These are phyloP conservation scores for Uronychia binucleata DNA, from an alignment of 73 alveolate genomes.

Conservation along the genomic window DNA sequence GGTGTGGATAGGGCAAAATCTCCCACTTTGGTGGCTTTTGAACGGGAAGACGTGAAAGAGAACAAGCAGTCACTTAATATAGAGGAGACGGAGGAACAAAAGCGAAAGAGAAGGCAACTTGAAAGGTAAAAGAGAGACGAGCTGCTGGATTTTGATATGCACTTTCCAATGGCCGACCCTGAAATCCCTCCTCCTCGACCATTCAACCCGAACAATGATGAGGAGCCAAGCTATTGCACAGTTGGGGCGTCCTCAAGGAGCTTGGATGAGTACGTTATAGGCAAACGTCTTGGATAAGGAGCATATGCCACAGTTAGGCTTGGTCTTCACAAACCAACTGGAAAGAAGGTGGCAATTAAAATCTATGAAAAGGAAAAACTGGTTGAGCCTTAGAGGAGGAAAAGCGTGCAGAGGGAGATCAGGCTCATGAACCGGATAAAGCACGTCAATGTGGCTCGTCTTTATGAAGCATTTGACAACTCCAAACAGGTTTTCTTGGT, in stretches of 20 bases:
- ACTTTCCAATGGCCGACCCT: neutral
- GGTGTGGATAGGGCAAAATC: too few relatives aligned
- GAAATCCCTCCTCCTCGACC: neutral
- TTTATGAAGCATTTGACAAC: constrained; percentile 90
- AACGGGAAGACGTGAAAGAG: too few relatives aligned
- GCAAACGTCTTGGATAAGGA: constrained; percentile 85
- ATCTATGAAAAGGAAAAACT: constrained; percentile 81
- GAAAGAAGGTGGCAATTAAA: constrained; percentile 86
- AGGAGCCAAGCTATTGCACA: neutral
- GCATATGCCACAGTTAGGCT: constrained; percentile 91
- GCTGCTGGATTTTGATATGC: neutral
- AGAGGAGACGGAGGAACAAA: neutral
- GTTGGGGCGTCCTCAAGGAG: neutral
- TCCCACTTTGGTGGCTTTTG: too few relatives aligned
- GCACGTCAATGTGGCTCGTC: constrained; percentile 87
- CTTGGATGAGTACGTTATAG: constrained; percentile 78
- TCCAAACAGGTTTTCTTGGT: constrained; percentile 77
- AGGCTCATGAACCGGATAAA: constrained; percentile 78
- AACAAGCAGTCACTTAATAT: too few relatives aligned
- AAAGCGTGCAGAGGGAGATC: constrained; percentile 82
- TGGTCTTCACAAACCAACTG: constrained; percentile 83
- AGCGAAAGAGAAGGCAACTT: neutral
- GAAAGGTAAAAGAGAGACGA: neutral
- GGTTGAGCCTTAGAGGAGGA: constrained; percentile 73
- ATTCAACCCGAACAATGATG: neutral